Evolutionary conservation across 1,139 yeast species (phyloP).

Genomic region (Yamadazyma buinensis): DNA sequence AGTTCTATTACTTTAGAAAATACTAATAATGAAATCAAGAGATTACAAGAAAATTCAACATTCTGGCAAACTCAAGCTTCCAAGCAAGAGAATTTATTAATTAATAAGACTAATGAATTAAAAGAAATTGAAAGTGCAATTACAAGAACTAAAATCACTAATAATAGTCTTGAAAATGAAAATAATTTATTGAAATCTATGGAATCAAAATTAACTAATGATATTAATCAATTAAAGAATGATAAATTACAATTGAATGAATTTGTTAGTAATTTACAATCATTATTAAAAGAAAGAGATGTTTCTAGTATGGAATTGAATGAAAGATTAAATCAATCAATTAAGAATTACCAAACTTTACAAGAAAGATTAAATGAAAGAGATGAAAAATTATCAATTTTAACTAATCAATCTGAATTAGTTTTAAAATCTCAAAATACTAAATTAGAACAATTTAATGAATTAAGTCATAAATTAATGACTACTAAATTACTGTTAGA

Average conservation of each 20-base stretch:
- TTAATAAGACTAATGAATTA: constrained; percentile 55
- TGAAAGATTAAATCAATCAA: constrained; percentile 45
- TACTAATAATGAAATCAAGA: constrained; percentile 44
- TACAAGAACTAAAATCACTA: constrained; percentile 41
- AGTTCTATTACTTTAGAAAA: constrained; percentile 36
- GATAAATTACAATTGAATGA: constrained; percentile 62
- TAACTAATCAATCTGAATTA: constrained; percentile 49
- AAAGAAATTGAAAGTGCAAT: constrained; percentile 53
- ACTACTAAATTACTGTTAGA: constrained; percentile 37
- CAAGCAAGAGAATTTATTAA: constrained; percentile 52
- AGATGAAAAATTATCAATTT: constrained; percentile 44
- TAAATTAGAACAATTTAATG: constrained; percentile 59
- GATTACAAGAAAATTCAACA: constrained; percentile 41
- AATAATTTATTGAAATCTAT: constrained; percentile 46
- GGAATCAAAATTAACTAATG: constrained; percentile 52
- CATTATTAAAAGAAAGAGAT: constrained; percentile 62
- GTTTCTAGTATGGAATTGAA: constrained; percentile 48
- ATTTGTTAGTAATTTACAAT: constrained; percentile 59
- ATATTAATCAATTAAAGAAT: constrained; percentile 48
- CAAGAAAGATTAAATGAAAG: constrained; percentile 51
- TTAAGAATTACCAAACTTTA: constrained; percentile 49
- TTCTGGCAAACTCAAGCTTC: constrained; percentile 52
- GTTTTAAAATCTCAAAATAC: constrained; percentile 63
- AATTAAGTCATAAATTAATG: constrained; percentile 42
- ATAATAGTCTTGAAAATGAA: constrained; percentile 54